These are phyloP conservation scores for Bimuria novae-zelandiae DNA, from an alignment of 2,329 filamentous ascomycete species.

Conservation along the genomic window DNA sequence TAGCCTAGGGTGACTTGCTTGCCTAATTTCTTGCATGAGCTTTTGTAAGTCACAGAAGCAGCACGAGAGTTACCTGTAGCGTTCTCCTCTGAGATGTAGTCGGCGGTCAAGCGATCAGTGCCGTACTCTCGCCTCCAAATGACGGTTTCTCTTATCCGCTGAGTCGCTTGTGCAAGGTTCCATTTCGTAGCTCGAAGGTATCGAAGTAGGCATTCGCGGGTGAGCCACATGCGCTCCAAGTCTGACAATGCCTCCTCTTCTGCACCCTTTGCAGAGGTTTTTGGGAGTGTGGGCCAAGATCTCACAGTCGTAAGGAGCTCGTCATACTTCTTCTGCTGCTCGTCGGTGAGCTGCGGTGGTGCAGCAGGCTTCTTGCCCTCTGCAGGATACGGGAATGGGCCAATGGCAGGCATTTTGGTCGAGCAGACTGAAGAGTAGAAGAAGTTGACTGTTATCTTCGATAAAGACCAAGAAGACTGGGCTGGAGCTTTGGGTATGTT, in stretches of 20 bases:
- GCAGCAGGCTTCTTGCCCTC: constrained; percentile 62
- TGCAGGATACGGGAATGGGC: constrained; percentile 38
- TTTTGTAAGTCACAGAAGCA: background rate
- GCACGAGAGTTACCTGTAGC: constrained; percentile 65
- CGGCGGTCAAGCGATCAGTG: constrained; percentile 72
- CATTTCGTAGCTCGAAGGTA: constrained; percentile 96
- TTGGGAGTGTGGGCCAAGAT: constrained; percentile 72
- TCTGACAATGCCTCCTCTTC: constrained; percentile 71
- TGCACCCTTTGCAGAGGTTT: constrained; percentile 63
- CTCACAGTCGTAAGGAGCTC: constrained; percentile 72
- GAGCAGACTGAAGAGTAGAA: background rate
- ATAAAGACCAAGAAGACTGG: background rate
- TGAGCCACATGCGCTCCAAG: constrained; percentile 85
- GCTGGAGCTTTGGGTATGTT: background rate
- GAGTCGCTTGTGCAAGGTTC: constrained; percentile 71
- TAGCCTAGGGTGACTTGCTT: constrained; percentile 91
- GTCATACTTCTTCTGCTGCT: constrained; percentile 83
- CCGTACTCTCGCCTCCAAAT: constrained; percentile 92
- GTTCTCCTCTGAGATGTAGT: constrained; percentile 91
- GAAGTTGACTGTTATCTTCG: background rate
- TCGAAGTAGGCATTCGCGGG: constrained; percentile 86
- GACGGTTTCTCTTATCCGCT: constrained; percentile 79
- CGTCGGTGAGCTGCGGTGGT: constrained; percentile 67
- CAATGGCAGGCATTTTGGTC: constrained; percentile 33
- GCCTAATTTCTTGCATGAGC: constrained; percentile 42